phyloP scores from a whole-genome alignment of 176 grass and related monocot genomes.

The Phyllostachys edulis region DNA sequence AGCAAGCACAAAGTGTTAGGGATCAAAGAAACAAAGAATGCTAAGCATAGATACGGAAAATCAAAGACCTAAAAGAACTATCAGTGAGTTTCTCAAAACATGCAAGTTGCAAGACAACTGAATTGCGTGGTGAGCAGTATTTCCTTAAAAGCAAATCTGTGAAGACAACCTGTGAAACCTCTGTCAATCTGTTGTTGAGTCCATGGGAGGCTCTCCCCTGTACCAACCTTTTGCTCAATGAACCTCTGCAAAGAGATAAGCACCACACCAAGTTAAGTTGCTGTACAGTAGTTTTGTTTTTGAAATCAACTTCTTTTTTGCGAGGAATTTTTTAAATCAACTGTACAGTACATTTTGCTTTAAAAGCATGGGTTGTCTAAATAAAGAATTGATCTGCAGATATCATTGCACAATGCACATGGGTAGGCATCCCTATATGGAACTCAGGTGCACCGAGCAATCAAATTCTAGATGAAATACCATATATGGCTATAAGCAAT shows the following conservation, averaged over 20 bases:
- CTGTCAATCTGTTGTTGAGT: constrained; percentile 45
- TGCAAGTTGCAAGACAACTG: background rate
- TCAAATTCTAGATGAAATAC: background rate
- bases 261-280: background rate
- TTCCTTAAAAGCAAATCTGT: background rate
- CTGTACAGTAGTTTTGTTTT: background rate
- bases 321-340: background rate
- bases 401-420: constrained; percentile 10
- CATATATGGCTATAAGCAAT: constrained; percentile 12
- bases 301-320: background rate
- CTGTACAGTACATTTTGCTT: background rate
- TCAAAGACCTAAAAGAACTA: background rate
- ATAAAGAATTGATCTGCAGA: background rate
- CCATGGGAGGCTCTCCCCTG: constrained; percentile 39
- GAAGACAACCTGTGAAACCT: constrained; percentile 54
- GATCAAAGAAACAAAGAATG: background rate
- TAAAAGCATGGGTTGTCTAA: background rate
- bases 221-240: constrained; percentile 47
- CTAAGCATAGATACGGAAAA: background rate
- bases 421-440: background rate
- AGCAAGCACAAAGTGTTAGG: background rate
- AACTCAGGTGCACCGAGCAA: background rate
- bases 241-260: constrained; percentile 39
- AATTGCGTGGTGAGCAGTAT: background rate
- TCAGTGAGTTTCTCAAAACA: background rate